These are phyloP conservation scores for Apiospora pterosperma DNA, from an alignment of 2,329 filamentous ascomycete species.

Conservation along the genomic window DNA sequence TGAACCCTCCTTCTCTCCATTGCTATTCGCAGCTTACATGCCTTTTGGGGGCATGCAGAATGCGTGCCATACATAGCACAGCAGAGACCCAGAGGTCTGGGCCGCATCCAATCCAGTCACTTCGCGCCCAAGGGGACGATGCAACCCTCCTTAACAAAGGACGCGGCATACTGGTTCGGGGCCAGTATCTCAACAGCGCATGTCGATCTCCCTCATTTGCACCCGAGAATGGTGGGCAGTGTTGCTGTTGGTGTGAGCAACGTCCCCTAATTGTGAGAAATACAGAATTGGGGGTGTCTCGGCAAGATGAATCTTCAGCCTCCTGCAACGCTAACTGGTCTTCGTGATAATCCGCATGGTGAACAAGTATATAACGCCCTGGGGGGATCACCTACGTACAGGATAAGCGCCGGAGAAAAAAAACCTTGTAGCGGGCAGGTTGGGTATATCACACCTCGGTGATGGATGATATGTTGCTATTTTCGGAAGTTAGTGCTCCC, in stretches of 20 bases:
- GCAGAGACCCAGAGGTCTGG: conserved; percentile 1
- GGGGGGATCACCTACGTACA: not conserved
- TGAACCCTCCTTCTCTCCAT: not conserved
- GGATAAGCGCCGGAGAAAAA: not conserved
- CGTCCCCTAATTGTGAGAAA: too few relatives aligned
- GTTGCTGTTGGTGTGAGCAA: not conserved
- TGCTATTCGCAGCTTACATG: not conserved
- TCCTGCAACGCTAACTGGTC: not conserved
- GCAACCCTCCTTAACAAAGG: not conserved
- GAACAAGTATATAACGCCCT: not conserved
- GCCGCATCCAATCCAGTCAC: not conserved
- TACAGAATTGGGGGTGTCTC: not conserved
- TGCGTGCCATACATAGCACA: not conserved
- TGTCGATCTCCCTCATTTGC: not conserved
- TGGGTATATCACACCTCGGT: not conserved
- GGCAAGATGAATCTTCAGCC: not conserved
- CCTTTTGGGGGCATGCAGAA: not conserved
- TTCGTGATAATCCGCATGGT: not conserved
- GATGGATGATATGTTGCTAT: not conserved
- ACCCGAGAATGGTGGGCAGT: not conserved
- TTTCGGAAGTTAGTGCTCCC: not conserved
- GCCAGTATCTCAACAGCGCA: not conserved
- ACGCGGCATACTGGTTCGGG: not conserved
- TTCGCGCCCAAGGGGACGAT: not conserved
- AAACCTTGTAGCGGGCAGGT: not conserved